These are phyloP conservation scores for Lasiodiplodia sp. DNA, from an alignment of 2,329 filamentous ascomycete genomes.

Conservation along the genomic window DNA sequence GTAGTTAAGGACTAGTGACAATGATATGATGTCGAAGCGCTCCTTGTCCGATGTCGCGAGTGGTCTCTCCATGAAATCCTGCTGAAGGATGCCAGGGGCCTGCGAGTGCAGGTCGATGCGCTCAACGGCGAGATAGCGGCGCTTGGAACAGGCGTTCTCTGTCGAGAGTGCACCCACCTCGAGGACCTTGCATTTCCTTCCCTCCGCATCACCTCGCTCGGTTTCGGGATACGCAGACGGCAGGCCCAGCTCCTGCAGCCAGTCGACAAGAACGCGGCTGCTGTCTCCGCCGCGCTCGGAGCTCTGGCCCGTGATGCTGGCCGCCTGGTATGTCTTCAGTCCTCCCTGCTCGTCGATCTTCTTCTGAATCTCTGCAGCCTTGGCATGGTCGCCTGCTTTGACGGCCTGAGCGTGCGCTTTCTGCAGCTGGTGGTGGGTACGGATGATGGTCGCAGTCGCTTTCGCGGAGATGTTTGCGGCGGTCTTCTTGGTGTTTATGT, in stretches of 20 bases:
- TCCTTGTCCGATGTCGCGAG: slow-evolving; percentile 68
- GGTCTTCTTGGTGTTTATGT: slow-evolving; percentile 40
- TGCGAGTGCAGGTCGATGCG: slow-evolving; percentile 93
- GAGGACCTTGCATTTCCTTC: slow-evolving; percentile 67
- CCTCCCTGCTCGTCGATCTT: slow-evolving; percentile 66
- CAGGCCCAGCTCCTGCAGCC: slow-evolving; percentile 53
- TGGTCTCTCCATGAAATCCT: slow-evolving; percentile 93
- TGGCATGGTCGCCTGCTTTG: slow-evolving; percentile 48
- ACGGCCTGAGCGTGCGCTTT: slow-evolving; percentile 63
- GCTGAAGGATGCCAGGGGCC: slow-evolving; percentile 78
- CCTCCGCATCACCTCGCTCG: slow-evolving; percentile 27
- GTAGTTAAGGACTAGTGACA: slow-evolving; percentile 94
- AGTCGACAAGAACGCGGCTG: slow-evolving; percentile 65
- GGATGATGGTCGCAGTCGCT: slow-evolving; percentile 65
- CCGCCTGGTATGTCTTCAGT: slow-evolving; percentile 66
- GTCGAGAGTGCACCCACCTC: slow-evolving; percentile 90
- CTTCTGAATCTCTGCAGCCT: slow-evolving; percentile 53
- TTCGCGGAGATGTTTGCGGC: slow-evolving; percentile 60
- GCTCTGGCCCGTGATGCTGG: slow-evolving; percentile 68
- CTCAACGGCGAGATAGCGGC: slow-evolving; percentile 71
- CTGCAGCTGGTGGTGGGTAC: slow-evolving; percentile 65
- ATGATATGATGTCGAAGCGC: slow-evolving; percentile 85
- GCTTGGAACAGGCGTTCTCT: slow-evolving; percentile 81
- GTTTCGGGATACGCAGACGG: slow-evolving; percentile 15
- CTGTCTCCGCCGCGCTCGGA: slow-evolving; percentile 69